These are phyloP conservation scores for Lichenothelia convexa DNA, from an alignment of 495 filamentous ascomycete genomes.

Conservation along the genomic window DNA sequence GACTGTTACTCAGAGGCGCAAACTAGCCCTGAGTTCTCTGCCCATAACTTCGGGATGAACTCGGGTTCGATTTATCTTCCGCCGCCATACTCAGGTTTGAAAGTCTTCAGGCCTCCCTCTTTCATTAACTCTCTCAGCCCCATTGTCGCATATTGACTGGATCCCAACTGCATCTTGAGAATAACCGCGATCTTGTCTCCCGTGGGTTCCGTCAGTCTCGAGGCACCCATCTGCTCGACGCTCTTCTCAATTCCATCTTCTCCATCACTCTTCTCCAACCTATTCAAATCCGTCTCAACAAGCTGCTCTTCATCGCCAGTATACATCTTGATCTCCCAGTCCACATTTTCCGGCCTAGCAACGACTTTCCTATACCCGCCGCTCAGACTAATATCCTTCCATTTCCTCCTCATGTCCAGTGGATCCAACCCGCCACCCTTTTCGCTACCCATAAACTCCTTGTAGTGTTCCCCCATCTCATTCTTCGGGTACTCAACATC, in stretches of 20 bases:
- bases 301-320: constrained; percentile 57
- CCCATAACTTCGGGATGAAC: too few relatives aligned
- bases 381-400: constrained; percentile 74
- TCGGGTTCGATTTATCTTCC: constrained; percentile 1
- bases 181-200: constrained; percentile 56
- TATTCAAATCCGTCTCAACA: constrained; percentile 66
- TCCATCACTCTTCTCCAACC: constrained; percentile 17
- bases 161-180: constrained; percentile 65
- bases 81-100: constrained; percentile 36
- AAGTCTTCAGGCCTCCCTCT: constrained; percentile 37
- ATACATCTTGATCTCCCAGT: constrained; percentile 53
- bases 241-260: neutral
- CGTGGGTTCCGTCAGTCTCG: constrained; percentile 1
- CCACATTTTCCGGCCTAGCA: constrained; percentile 39
- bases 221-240: neutral
- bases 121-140: constrained; percentile 76
- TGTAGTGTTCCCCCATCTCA: constrained; percentile 63
- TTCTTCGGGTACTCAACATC: constrained; percentile 77
- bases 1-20: too few relatives aligned
- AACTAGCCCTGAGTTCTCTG: too few relatives aligned
- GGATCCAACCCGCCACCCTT: constrained; percentile 65
- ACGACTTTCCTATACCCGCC: constrained; percentile 77
- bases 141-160: constrained; percentile 88
- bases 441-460: constrained; percentile 59
- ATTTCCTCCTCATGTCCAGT: constrained; percentile 65